Evolutionary conservation across 163 green algal genomes (phyloP).

Genomic region (Coccomyxa subellipsoidea): DNA sequence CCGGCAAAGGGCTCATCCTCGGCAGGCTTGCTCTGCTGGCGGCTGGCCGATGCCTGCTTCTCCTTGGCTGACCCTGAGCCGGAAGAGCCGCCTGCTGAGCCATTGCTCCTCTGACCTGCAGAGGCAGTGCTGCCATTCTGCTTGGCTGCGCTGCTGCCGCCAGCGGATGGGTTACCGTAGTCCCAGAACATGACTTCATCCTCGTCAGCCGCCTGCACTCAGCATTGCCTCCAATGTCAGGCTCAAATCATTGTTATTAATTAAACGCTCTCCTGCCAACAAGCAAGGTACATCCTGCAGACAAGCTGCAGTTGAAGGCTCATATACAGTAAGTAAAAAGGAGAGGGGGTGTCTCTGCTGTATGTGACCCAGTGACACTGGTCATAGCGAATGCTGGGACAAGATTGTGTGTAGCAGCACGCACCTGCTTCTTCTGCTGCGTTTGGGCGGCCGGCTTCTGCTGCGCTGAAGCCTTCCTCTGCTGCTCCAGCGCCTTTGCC

Average conservation of each 20-base stretch:
- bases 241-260: no score
- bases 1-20: neutral
- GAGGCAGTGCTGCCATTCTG: neutral
- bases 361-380: neutral
- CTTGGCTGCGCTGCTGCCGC: neutral
- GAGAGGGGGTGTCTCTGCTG: neutral
- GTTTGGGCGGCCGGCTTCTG: conserved; percentile 23
- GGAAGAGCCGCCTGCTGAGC: neutral
- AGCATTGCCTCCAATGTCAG: no score
- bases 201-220: conserved; percentile 13
- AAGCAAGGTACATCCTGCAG: no score
- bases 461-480: neutral
- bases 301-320: no score
- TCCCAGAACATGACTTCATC: conserved; percentile 74
- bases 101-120: neutral
- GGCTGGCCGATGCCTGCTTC: neutral
- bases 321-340: neutral
- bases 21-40: neutral
- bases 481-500: neutral
- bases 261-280: no score
- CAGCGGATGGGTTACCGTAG: conserved; percentile 39
- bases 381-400: neutral
- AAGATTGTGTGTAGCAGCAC: neutral
- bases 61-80: neutral
- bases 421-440: neutral